phyloP scores from a whole-genome alignment of 1,284 basidiomycete species.

The Sanghuangporus sanghuang region DNA sequence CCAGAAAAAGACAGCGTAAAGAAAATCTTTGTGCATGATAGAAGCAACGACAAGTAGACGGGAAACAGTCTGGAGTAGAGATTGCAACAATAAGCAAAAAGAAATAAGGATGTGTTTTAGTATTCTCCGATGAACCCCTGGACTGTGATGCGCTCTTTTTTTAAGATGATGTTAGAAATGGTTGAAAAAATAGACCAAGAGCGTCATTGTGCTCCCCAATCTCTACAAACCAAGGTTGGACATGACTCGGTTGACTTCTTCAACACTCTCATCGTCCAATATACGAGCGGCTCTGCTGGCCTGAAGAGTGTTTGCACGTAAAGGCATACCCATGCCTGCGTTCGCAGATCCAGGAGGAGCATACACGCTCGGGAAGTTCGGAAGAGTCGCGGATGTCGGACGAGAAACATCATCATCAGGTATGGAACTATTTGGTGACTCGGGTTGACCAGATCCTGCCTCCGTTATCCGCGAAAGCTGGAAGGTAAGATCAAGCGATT shows the following conservation, averaged over 20 bases:
- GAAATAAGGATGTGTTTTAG: background rate
- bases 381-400: conserved; percentile 66
- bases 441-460: conserved; percentile 55
- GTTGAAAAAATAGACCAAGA: background rate
- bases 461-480: conserved; percentile 75
- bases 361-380: conserved; percentile 80
- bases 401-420: conserved; percentile 66
- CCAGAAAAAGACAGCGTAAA: background rate
- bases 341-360: conserved; percentile 46
- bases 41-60: background rate
- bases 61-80: background rate
- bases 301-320: conserved; percentile 37
- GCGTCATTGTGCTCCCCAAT: background rate
- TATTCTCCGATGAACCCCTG: conserved; percentile 9
- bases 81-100: background rate
- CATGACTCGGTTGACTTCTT: conserved; percentile 74
- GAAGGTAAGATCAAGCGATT: conserved; percentile 75
- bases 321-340: conserved; percentile 25
- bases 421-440: conserved; percentile 73
- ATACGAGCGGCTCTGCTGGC: conserved; percentile 41
- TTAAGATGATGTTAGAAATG: background rate
- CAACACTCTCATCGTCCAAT: conserved; percentile 57
- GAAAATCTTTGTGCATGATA: background rate
- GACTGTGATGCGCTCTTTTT: conserved; percentile 6
- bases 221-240: conserved; percentile 68